Base-by-base conservation (phyloP, 495 filamentous ascomycete species). In the Aspergillus wentii region DNA sequence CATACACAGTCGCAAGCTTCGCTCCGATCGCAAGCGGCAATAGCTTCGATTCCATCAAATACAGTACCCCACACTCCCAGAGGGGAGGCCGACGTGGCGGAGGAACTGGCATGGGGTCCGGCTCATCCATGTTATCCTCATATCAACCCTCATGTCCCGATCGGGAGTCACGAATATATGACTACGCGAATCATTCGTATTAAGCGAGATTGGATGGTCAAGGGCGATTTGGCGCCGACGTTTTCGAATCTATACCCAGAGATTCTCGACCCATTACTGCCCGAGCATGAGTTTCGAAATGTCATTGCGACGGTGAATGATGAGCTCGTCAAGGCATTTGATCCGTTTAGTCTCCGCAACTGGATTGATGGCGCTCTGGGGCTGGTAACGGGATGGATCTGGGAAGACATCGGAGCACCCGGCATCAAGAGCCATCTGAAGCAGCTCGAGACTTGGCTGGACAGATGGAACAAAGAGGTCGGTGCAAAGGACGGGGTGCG, bases 201-300 rank as follows among this genome's bases (percentile, higher is more conserved):
- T 35, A 74, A 78, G 17, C 74, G 92, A 17, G 92, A 97, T 57
- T 99, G 88, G 85, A 82, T 96, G 72, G 56, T 86, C 15, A 74
- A 76, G 28, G 94, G 89, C 4, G 92, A 99, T 57, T 67, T 95
- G n/a, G 88, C 89, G 6, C 92, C 92, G 13, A 85, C 86, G 0
- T 96, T 89, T 52, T 89, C 86, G 5, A 95, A 95, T 44, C 74
- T 95, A 1, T 99, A 97, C 47, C 92, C 92, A 0, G 92, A 97
- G 48, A 94, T 97, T 38, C 66, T 99, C 9, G 88, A 94, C 43
- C 88, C 89, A 2, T 76, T 86, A 29, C 59, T 92, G 4, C 78
- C 83, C 13, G 86, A 92, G 47, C 74, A 80, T 38, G 85, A 88
- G 49, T 96, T 95, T 52, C 78, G 91, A 5, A 68, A 61, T n/a